Percentiles rank a stretch among this genome's conserved stretches.
phyloP scores from a whole-genome alignment of 1,139 yeast genomes.

The Saccharomycopsis hybrid region DNA sequence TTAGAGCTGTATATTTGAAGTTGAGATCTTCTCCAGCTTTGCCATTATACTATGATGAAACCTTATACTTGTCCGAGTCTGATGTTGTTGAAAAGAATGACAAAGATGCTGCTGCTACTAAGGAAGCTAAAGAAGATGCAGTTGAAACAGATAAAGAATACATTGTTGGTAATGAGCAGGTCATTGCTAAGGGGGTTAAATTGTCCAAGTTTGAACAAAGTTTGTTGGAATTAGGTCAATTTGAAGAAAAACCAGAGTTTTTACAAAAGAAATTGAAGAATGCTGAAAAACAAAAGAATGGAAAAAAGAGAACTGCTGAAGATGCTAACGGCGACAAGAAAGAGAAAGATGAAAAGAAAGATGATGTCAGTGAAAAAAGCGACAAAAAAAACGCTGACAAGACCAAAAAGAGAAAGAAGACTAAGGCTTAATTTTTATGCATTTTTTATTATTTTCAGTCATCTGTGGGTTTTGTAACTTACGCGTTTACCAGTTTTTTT shows the following conservation, averaged over 20 bases:
- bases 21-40: constrained; percentile 70
- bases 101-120: constrained; percentile 26
- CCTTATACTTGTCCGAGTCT: constrained; percentile 41
- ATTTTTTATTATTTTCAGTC: neutral
- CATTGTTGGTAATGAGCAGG: constrained; percentile 32
- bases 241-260: constrained; percentile 41
- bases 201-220: constrained; percentile 66
- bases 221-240: constrained; percentile 74
- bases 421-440: neutral
- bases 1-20: constrained; percentile 65
- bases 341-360: neutral
- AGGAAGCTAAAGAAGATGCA: constrained; percentile 25
- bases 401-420: neutral
- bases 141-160: constrained; percentile 31
- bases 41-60: constrained; percentile 70
- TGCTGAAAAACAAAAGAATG: constrained; percentile 3
- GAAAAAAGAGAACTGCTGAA: neutral
- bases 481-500: no score
- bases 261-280: constrained; percentile 24
- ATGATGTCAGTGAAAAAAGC: neutral
- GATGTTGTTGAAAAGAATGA: constrained; percentile 32
- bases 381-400: constrained; percentile 1
- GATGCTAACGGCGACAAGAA: constrained; percentile 2
- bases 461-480: neutral
- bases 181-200: constrained; percentile 32